These are phyloP conservation scores for Blastosporella zonata DNA, from an alignment of 1,284 basidiomycete genomes.

Conservation along the genomic window DNA sequence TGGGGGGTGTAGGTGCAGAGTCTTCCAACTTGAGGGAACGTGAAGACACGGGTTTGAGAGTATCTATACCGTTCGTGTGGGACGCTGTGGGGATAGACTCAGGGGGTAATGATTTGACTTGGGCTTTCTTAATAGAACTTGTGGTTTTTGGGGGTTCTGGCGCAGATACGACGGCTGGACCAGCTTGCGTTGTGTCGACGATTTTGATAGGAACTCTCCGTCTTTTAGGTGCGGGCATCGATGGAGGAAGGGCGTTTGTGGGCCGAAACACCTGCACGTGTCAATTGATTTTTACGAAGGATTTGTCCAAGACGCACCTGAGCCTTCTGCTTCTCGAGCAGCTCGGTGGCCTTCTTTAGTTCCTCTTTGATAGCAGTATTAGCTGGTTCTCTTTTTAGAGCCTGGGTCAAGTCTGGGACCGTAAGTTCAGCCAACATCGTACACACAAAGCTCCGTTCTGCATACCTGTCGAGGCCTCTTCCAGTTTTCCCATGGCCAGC, in stretches of 20 bases:
- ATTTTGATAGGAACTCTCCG: constrained; percentile 71
- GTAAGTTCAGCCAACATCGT: constrained; percentile 1
- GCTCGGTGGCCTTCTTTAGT: constrained; percentile 42
- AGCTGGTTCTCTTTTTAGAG: constrained; percentile 51
- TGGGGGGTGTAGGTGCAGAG: constrained; percentile 7
- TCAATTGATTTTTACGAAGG: background rate
- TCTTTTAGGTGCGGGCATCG: constrained; percentile 30
- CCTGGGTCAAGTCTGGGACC: constrained; percentile 49
- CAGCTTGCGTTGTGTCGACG: constrained; percentile 40
- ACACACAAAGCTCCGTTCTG: constrained; percentile 3
- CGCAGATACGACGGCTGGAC: constrained; percentile 11
- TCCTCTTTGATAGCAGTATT: constrained; percentile 60
- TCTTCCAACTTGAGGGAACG: constrained; percentile 25
- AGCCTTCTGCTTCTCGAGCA: constrained; percentile 33
- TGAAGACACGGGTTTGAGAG: constrained; percentile 36
- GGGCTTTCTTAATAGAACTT: background rate
- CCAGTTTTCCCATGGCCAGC: constrained; percentile 44
- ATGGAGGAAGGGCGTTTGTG: constrained; percentile 10
- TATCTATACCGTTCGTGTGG: constrained; percentile 19
- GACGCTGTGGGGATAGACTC: constrained; percentile 10
- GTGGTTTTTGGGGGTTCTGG: background rate
- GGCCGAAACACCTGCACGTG: constrained; percentile 4
- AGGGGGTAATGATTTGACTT: background rate
- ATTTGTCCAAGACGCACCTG: constrained; percentile 27
- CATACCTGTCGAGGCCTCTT: constrained; percentile 58